Conservation (phyloP, 2,329 filamentous ascomycete species). For the Elsinoe ampelina region DNA sequence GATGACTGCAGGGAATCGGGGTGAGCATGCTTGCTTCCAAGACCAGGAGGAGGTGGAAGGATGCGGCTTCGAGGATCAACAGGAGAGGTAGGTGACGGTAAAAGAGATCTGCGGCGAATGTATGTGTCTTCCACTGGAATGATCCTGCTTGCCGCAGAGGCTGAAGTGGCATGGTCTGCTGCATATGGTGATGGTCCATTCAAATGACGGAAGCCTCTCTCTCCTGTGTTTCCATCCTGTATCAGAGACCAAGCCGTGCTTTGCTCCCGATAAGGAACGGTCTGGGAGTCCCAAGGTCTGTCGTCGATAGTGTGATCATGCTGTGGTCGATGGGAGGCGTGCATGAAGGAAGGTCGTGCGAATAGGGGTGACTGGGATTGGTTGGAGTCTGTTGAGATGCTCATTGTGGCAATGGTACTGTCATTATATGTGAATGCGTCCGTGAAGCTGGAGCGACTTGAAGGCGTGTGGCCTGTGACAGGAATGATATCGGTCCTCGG, state of each 20-base stretch:
- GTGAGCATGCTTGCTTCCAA: background rate
- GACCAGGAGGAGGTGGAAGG: background rate
- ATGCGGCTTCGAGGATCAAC: background rate
- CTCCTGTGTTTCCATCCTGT: background rate
- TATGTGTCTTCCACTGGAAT: background rate
- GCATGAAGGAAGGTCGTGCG: background rate
- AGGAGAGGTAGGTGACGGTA: background rate
- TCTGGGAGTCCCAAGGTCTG: background rate
- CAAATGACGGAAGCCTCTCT: background rate
- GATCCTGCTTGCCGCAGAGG: background rate
- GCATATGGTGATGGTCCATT: no score
- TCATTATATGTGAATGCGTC: background rate
- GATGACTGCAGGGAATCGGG: background rate
- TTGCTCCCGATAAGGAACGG: background rate
- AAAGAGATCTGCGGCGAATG: background rate
- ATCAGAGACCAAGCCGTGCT: background rate
- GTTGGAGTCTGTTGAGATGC: background rate
- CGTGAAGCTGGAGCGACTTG: background rate
- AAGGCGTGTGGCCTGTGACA: background rate
- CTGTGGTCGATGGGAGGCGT: background rate
- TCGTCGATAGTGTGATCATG: background rate
- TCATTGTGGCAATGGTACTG: no score
- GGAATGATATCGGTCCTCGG: background rate
- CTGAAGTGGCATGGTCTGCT: background rate
- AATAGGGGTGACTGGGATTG: background rate